Conservation (phyloP, 179 eudicot species). For the Actinidia polygama region DNA sequence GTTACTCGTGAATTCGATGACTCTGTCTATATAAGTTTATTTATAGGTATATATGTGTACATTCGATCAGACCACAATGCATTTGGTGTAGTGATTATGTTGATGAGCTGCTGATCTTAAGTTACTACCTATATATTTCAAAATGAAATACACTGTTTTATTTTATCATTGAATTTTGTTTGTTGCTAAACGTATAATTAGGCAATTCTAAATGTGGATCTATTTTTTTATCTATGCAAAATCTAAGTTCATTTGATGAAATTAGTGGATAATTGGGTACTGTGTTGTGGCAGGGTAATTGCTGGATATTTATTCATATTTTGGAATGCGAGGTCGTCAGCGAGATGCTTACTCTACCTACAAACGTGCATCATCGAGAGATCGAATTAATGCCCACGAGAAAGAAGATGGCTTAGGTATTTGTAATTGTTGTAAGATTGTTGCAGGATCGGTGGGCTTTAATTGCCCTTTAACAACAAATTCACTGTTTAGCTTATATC, state of each 20-base stretch:
- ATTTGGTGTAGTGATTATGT: not conserved
- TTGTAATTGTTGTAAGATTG: not conserved
- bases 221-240: not conserved
- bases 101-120: not conserved
- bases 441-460: not conserved
- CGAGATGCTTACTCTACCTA: constrained; percentile 46
- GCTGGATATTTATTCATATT: not conserved
- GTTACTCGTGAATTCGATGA: too few relatives aligned
- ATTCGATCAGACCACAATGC: not conserved
- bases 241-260: not conserved
- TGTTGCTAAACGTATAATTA: not conserved
- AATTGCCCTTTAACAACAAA: not conserved
- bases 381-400: constrained; percentile 34
- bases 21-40: not conserved
- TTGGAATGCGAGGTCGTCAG: constrained; percentile 63
- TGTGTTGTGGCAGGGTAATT: constrained; percentile 13
- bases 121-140: not conserved
- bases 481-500: not conserved
- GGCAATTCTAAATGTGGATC: not conserved
- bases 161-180: not conserved
- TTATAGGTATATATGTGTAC: not conserved
- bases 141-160: not conserved
- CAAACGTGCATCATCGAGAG: constrained; percentile 65
- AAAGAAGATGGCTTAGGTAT: constrained; percentile 42
- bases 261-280: constrained; percentile 8